phyloP scores from a whole-genome alignment of 2,329 filamentous ascomycete species.

The Apiospora phragmitis region DNA sequence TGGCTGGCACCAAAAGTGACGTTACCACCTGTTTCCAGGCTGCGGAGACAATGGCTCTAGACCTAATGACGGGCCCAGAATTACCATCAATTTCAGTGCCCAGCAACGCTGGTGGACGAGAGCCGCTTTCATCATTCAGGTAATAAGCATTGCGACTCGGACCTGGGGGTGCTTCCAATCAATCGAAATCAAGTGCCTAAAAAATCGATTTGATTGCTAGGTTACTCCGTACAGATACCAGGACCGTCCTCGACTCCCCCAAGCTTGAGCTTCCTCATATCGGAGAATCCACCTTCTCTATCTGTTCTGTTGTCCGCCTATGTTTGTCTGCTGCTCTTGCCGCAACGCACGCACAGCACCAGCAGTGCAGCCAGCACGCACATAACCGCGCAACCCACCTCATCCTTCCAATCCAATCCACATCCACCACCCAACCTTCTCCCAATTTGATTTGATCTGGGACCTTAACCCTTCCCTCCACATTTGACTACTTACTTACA shows the following conservation, averaged over 20 bases:
- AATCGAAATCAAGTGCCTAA: background rate
- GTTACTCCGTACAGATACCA: background rate
- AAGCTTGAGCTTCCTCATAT: background rate
- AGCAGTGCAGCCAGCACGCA: background rate
- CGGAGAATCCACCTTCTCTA: background rate
- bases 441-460: background rate
- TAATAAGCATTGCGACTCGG: background rate
- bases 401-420: background rate
- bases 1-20: background rate
- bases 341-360: background rate
- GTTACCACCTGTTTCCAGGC: background rate
- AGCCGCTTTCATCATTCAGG: background rate
- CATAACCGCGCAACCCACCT: background rate
- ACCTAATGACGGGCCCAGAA: background rate
- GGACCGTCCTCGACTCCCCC: background rate
- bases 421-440: slow-evolving; percentile 4
- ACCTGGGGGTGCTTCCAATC: background rate
- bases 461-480: slow-evolving; percentile 8
- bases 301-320: background rate
- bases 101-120: background rate
- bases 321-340: background rate
- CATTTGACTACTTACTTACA: background rate
- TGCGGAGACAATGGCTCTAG: background rate
- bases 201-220: background rate
- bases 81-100: background rate